phyloP scores from a whole-genome alignment of 2,329 filamentous ascomycete genomes.

The Passalora sequoiae region DNA sequence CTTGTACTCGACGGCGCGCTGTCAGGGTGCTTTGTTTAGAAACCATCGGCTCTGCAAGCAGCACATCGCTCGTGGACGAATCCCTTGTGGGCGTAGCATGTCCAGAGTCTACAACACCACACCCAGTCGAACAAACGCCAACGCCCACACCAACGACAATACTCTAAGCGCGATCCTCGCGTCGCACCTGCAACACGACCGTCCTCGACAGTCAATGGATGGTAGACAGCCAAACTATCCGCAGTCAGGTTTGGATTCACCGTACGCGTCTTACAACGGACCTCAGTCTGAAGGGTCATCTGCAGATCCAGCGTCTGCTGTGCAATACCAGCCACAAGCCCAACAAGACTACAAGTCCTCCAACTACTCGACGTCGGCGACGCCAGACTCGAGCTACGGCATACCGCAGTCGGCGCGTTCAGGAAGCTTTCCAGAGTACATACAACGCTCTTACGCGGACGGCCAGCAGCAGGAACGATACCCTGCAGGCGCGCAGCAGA shows the following conservation, averaged over 20 bases:
- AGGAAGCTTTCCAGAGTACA: constrained; percentile 79
- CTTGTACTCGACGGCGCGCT: constrained; percentile 34
- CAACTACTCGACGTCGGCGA: constrained; percentile 65
- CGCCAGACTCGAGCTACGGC: constrained; percentile 84
- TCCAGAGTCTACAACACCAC: constrained; percentile 38
- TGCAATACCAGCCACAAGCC: constrained; percentile 70
- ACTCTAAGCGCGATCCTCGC: constrained; percentile 39
- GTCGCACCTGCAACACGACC: constrained; percentile 34
- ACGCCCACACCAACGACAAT: constrained; percentile 39
- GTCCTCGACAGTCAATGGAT: constrained; percentile 49
- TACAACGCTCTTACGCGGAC: constrained; percentile 69
- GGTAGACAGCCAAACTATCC: constrained; percentile 49
- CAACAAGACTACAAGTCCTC: constrained; percentile 66
- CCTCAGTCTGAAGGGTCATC: constrained; percentile 75
- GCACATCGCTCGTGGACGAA: constrained; percentile 30
- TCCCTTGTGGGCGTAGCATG: constrained; percentile 35
- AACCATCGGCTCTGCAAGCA: constrained; percentile 30
- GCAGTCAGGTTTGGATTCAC: constrained; percentile 52
- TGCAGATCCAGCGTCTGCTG: constrained; percentile 91
- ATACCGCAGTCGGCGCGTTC: constrained; percentile 71
- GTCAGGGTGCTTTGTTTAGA: constrained; percentile 32
- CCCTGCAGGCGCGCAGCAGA: constrained; percentile 63
- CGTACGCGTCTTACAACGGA: constrained; percentile 49
- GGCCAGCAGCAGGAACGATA: constrained; percentile 68
- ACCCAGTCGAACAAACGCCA: constrained; percentile 26